Evolutionary conservation across 139 green algal genomes (phyloP).

Genomic region (Haematococcus sp.): DNA sequence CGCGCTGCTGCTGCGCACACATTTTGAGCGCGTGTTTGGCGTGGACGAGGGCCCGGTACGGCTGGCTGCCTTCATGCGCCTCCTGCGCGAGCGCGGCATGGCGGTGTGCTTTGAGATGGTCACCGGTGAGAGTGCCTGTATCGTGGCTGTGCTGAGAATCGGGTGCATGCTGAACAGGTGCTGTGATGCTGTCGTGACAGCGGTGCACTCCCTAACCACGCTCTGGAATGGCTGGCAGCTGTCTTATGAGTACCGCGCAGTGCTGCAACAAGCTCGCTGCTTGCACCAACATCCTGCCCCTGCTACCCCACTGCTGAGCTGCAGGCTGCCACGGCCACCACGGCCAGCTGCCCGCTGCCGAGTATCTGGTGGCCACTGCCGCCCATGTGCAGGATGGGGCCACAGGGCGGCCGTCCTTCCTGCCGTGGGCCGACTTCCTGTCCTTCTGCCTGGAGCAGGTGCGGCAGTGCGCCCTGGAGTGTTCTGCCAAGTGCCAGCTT

Average conservation of each 20-base stretch:
- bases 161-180: not conserved
- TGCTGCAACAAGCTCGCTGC: too few relatives aligned
- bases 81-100: conserved; percentile 24
- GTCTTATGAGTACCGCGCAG: too few relatives aligned
- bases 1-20: conserved; percentile 37
- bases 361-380: conserved; percentile 58
- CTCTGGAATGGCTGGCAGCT: too few relatives aligned
- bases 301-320: too few relatives aligned
- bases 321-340: conserved; percentile 56
- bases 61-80: conserved; percentile 24
- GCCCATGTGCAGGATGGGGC: conserved; percentile 28
- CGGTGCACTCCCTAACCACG: too few relatives aligned
- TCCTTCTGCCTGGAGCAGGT: conserved; percentile 37
- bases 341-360: conserved; percentile 49
- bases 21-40: conserved; percentile 33
- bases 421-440: conserved; percentile 36
- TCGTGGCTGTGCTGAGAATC: not conserved
- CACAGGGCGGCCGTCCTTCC: conserved; percentile 22
- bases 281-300: too few relatives aligned
- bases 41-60: not conserved
- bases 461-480: not conserved
- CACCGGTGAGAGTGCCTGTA: conserved; percentile 13
- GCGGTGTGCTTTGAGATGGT: conserved; percentile 56
- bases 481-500: not conserved
- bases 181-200: too few relatives aligned